These are phyloP conservation scores for Aspergillus quadrilineatus DNA, from an alignment of 2,329 filamentous ascomycete genomes.

Conservation along the genomic window DNA sequence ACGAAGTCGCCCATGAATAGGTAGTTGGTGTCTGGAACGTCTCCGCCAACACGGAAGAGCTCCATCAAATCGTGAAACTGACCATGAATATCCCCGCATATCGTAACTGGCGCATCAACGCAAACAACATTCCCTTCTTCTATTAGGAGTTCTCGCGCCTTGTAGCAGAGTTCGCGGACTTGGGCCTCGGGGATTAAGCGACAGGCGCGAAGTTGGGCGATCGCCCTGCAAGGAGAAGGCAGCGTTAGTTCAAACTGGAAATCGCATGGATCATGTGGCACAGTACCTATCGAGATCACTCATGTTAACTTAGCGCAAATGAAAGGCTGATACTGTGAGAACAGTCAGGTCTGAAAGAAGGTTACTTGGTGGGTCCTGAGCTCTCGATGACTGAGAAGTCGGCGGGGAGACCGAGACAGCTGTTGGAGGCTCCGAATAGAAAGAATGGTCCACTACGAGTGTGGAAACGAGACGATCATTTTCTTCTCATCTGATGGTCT, in stretches of 20 bases:
- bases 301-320: constrained; percentile 54
- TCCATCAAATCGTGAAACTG: constrained; percentile 98
- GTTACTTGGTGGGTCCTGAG: constrained; percentile 19
- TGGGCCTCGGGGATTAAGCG: constrained; percentile 93
- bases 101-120: constrained; percentile 92
- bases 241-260: constrained; percentile 7
- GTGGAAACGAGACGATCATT: constrained; percentile 20
- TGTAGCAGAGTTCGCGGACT: constrained; percentile 95
- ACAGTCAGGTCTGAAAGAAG: constrained; percentile 8
- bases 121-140: constrained; percentile 97
- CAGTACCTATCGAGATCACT: constrained; percentile 87
- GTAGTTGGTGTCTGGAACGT: constrained; percentile 94
- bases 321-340: constrained; percentile 2
- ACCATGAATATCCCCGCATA: constrained; percentile 95
- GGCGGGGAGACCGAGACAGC: constrained; percentile 9
- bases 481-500: constrained; percentile 14
- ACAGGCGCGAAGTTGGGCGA: constrained; percentile 91
- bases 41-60: constrained; percentile 87
- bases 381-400: constrained; percentile 1
- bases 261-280: background rate
- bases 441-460: constrained; percentile 21
- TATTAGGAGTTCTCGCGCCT: constrained; percentile 90
- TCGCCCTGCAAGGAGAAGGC: constrained; percentile 62
- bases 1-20: constrained; percentile 99
- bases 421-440: constrained; percentile 12